A percentile compares a stretch with the other conserved stretches of the same genome.
Conservation (phyloP, 805 yeast species). For the Brettanomyces sp. region DNA sequence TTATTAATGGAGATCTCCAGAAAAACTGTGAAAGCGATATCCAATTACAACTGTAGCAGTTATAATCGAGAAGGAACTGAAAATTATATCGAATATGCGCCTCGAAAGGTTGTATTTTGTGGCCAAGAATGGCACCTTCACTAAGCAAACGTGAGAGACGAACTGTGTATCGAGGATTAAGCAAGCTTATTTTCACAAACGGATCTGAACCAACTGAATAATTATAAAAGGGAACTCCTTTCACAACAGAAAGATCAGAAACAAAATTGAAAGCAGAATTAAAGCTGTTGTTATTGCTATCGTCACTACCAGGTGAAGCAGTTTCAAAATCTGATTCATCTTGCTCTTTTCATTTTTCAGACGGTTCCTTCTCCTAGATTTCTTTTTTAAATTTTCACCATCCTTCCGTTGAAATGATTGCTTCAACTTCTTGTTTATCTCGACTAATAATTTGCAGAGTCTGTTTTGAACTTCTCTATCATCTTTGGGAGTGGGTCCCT, state of each 20-base stretch:
- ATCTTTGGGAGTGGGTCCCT: constrained; percentile 25
- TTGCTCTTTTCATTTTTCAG: not conserved
- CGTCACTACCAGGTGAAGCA: constrained; percentile 9
- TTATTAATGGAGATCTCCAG: constrained; percentile 48
- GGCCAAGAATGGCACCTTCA: constrained; percentile 33
- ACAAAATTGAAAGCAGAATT: constrained; percentile 28
- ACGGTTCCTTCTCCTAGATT: constrained; percentile 8
- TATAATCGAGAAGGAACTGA: constrained; percentile 78
- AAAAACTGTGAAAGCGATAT: constrained; percentile 35
- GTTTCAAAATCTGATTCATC: constrained; percentile 4
- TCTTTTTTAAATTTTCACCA: constrained; percentile 4
- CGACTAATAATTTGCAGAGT: constrained; percentile 29
- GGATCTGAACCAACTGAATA: constrained; percentile 56
- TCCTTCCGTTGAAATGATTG: constrained; percentile 27
- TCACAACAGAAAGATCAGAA: constrained; percentile 55
- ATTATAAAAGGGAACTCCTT: constrained; percentile 80
- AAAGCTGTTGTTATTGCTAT: not conserved
- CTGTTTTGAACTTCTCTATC: constrained; percentile 21
- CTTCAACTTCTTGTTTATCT: constrained; percentile 35
- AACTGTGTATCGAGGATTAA: constrained; percentile 51
- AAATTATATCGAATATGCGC: constrained; percentile 68
- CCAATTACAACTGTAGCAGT: constrained; percentile 82
- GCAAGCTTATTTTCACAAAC: constrained; percentile 58
- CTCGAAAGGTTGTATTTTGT: constrained; percentile 50
- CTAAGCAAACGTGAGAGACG: constrained; percentile 42